A percentile compares a stretch with the other conserved stretches of the same genome.
Conservation (phyloP, 1,284 basidiomycete species). For the Sporisorium scitamineum region DNA sequence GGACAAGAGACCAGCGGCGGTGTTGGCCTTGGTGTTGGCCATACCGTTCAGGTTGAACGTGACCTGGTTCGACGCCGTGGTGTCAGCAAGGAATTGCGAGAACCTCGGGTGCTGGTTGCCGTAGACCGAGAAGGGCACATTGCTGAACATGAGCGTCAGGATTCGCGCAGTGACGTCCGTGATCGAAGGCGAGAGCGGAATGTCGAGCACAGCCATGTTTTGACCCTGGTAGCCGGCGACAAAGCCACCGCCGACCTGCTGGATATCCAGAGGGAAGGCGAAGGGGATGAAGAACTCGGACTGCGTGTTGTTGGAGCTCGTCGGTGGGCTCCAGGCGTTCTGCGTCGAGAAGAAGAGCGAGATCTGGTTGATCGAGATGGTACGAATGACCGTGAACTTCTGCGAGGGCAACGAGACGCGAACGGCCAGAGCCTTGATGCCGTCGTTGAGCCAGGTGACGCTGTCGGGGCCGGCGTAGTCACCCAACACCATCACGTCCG, state of each 20-base stretch:
- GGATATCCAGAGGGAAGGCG: slow-evolving; percentile 78
- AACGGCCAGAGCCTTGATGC: slow-evolving; percentile 78
- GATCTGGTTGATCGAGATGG: slow-evolving; percentile 77
- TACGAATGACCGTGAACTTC: slow-evolving; percentile 78
- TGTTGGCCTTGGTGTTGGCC: slow-evolving; percentile 75
- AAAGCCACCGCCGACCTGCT: slow-evolving; percentile 76
- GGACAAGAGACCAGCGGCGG: slow-evolving; percentile 78
- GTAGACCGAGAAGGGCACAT: slow-evolving; percentile 76
- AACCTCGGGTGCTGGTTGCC: slow-evolving; percentile 74
- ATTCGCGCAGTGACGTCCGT: slow-evolving; percentile 78
- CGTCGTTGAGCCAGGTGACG: slow-evolving; percentile 80
- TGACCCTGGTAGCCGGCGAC: slow-evolving; percentile 74
- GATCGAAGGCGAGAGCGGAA: slow-evolving; percentile 75
- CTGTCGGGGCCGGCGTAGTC: slow-evolving; percentile 76
- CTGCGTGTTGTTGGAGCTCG: slow-evolving; percentile 76
- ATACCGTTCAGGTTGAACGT: slow-evolving; percentile 75
- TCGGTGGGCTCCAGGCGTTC: slow-evolving; percentile 73
- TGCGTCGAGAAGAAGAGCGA: slow-evolving; percentile 75
- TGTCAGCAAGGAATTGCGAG: slow-evolving; percentile 77
- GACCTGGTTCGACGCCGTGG: slow-evolving; percentile 74
- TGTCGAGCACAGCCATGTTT: slow-evolving; percentile 76
- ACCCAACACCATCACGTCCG: slow-evolving; percentile 76
- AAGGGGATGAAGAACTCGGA: slow-evolving; percentile 80
- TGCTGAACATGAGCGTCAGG: slow-evolving; percentile 76
- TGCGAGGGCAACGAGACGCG: slow-evolving; percentile 77